These are phyloP conservation scores for Hibiscus tridactylites DNA, from an alignment of 345 rosid genomes.

Conservation along the genomic window DNA sequence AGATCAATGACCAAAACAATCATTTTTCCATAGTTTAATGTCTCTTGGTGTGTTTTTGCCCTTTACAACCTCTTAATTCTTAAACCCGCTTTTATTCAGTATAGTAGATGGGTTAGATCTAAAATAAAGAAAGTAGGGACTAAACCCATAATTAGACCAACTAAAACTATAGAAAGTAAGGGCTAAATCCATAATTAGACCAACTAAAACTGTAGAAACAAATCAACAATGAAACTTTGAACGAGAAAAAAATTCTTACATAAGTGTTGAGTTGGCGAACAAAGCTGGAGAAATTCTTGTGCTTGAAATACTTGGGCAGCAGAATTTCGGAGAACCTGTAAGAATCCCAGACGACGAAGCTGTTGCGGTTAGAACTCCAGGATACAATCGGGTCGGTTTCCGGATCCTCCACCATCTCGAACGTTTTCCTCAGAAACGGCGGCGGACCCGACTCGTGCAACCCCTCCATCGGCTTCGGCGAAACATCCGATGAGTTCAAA, in stretches of 20 bases:
- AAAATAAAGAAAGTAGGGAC: not conserved
- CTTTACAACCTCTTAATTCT: too few relatives aligned
- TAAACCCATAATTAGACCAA: not conserved
- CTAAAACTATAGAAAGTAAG: not conserved
- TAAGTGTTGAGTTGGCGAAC: conserved; percentile 65
- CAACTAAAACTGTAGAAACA: not conserved
- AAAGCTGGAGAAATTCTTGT: conserved; percentile 66
- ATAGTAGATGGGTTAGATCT: too few relatives aligned
- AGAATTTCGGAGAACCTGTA: conserved; percentile 32
- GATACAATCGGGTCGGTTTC: conserved; percentile 40
- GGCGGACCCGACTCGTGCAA: conserved; percentile 45
- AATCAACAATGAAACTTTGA: not conserved
- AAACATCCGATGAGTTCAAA: conserved; percentile 20
- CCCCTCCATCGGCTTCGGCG: conserved; percentile 47
- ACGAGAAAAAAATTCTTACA: conserved; percentile 21
- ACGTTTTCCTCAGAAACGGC: conserved; percentile 53
- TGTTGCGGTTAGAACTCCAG: conserved; percentile 38
- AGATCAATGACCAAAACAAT: too few relatives aligned
- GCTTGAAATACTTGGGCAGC: conserved; percentile 64
- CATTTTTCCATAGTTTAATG: too few relatives aligned
- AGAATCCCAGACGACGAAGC: conserved; percentile 57
- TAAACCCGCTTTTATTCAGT: too few relatives aligned
- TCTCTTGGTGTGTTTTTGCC: too few relatives aligned
- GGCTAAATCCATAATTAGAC: not conserved
- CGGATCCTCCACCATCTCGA: conserved; percentile 49